Base-by-base conservation (phyloP, 1,284 basidiomycete species). In the Microbotryomycetes sp. region DNA sequence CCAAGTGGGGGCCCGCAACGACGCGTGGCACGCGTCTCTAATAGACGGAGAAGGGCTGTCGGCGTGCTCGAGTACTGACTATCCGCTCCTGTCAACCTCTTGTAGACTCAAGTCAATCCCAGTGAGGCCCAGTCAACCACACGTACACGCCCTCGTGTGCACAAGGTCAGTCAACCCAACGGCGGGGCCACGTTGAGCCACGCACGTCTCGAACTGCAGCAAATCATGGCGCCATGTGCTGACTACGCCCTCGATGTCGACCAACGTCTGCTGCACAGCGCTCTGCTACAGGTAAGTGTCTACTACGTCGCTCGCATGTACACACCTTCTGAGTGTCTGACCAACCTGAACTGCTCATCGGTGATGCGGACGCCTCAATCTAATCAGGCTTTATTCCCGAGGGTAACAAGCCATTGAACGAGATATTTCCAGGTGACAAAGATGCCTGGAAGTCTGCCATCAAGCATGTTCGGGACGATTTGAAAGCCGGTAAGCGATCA, bases 361-460 rank as follows among this genome's bases (percentile, higher is more conserved):
- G 36, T 42, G 36, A 19, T 19, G 19, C 36, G 36, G 19, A 42
- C 9, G 19, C 19, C 36, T 42, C 36, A 9, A 9, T 42, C 36
- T 42, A 9, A 0, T 2, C 5, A 52, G 50, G 50, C n/a, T 52
- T 52, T 29, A 25, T 52, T 30, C 14, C 50, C 50, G 50, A 25
- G 12, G 50, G 50, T 29, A 30, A 31, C 32, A 52, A 23, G 45
- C 19, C 51, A 12, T 22, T 19, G 4, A 31, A 16, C 45, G n/a
- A 66, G 61, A 59, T 70, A 50, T 71, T 70, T 25, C 70, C 70
- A 0, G 69, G 68, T 6, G 70, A 71, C 26, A 29, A 56, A 3
- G 53, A 52, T 22, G 62, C 58, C 4, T 71, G 70, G 70, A 70
- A 66, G 46, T 32, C 60, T 16, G 68, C 70, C 22, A 47, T 70